A percentile compares a stretch with the other conserved stretches of the same genome.
phyloP scores from a whole-genome alignment of 495 filamentous ascomycete genomes.

The Neohortaea acidophila region DNA sequence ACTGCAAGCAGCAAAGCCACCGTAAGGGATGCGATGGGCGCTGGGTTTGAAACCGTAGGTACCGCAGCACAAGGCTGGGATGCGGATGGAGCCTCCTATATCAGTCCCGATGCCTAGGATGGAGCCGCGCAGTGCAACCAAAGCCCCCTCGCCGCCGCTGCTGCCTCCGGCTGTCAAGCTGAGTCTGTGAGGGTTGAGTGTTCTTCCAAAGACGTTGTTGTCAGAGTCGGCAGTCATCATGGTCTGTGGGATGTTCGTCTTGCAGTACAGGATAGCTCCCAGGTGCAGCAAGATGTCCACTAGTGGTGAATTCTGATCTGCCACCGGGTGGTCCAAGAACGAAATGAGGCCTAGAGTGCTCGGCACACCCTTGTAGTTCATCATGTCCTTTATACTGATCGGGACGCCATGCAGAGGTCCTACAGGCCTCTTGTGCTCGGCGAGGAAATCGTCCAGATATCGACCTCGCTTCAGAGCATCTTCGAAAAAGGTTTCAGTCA shows the following conservation, averaged over 20 bases:
- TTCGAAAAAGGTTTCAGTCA: conserved; percentile 48
- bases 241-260: conserved; percentile 41
- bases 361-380: conserved; percentile 16
- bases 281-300: conserved; percentile 7
- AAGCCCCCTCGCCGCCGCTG: conserved; percentile 42
- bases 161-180: conserved; percentile 46
- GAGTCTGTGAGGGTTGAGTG: conserved; percentile 47
- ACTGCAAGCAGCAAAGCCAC: conserved; percentile 25
- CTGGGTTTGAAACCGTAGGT: conserved; percentile 11
- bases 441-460: conserved; percentile 41
- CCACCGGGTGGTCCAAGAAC: conserved; percentile 7
- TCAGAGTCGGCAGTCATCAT: conserved; percentile 15
- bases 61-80: conserved; percentile 17
- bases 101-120: conserved; percentile 18
- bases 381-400: conserved; percentile 22
- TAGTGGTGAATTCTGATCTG: not conserved
- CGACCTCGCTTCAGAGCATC: conserved; percentile 43
- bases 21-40: conserved; percentile 2
- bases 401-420: conserved; percentile 30
- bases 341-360: conserved; percentile 13
- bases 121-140: conserved; percentile 32
- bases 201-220: conserved; percentile 53
- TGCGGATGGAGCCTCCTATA: conserved; percentile 22
- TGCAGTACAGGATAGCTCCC: conserved; percentile 36
- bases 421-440: conserved; percentile 31